Conservation (phyloP, 1,284 basidiomycete species). For the Gomphus bonarii region DNA sequence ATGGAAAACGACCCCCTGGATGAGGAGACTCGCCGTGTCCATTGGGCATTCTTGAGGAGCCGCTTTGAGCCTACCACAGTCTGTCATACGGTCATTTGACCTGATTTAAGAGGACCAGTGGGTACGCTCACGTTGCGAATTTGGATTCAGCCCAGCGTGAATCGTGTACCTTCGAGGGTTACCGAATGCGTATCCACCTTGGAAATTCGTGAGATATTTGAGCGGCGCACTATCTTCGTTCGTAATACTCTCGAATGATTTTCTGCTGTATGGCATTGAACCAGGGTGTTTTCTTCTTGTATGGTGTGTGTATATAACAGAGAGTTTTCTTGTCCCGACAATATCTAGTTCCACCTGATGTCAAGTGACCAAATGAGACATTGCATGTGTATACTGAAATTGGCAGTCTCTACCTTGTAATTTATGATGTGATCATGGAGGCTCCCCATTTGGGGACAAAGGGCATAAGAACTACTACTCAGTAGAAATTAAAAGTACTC, state of each 20-base stretch:
- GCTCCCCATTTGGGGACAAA: slow-evolving; percentile 39
- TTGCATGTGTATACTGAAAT: background rate
- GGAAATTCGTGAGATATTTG: slow-evolving; percentile 42
- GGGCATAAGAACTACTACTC: background rate
- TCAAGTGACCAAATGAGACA: background rate
- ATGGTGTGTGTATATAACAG: slow-evolving; percentile 38
- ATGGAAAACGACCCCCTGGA: slow-evolving; percentile 18
- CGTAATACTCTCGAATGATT: slow-evolving; percentile 36
- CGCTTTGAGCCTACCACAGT: slow-evolving; percentile 49
- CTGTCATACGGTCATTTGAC: slow-evolving; percentile 22
- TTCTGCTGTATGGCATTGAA: slow-evolving; percentile 45
- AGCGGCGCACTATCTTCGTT: slow-evolving; percentile 41
- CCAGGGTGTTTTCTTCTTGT: slow-evolving; percentile 48
- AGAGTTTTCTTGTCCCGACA: slow-evolving; percentile 46
- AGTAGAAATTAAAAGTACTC: slow-evolving; percentile 13
- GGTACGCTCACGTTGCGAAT: slow-evolving; percentile 34
- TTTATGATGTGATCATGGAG: slow-evolving; percentile 65
- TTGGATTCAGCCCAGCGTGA: slow-evolving; percentile 43
- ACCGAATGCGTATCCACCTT: slow-evolving; percentile 45
- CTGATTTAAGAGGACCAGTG: slow-evolving; percentile 10
- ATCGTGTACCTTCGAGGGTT: slow-evolving; percentile 45
- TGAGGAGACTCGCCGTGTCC: slow-evolving; percentile 53
- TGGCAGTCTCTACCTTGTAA: slow-evolving; percentile 32
- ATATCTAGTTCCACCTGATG: slow-evolving; percentile 48
- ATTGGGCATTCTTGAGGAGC: slow-evolving; percentile 48